Percentiles rank a stretch among this genome's conserved stretches.
Conservation (phyloP, 1,284 basidiomycete species). For the Marasmius tenuissimus region DNA sequence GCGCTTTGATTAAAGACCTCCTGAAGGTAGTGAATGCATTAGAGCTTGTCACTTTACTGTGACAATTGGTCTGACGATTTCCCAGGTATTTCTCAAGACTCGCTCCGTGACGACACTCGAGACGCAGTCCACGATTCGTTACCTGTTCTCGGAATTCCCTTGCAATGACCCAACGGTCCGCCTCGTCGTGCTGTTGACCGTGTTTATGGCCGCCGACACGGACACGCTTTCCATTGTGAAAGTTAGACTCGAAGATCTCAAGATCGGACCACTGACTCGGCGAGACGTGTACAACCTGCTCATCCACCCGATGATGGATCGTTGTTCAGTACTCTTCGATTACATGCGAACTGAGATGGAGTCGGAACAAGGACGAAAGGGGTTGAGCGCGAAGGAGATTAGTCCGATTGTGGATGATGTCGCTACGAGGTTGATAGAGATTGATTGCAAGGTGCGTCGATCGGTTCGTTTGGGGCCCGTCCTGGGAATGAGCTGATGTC, state of each 20-base stretch:
- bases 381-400: conserved; percentile 40
- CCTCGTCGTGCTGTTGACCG: conserved; percentile 63
- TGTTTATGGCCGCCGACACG: conserved; percentile 53
- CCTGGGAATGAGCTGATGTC: not conserved
- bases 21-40: conserved; percentile 46
- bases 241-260: conserved; percentile 47
- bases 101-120: conserved; percentile 57
- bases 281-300: conserved; percentile 63
- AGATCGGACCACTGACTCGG: conserved; percentile 53
- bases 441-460: conserved; percentile 58
- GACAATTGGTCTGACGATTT: not conserved
- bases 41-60: not conserved
- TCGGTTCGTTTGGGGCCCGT: not conserved
- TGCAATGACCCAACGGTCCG: conserved; percentile 51
- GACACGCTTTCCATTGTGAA: conserved; percentile 42
- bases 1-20: conserved; percentile 56
- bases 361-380: conserved; percentile 37
- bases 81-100: conserved; percentile 64
- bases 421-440: conserved; percentile 53
- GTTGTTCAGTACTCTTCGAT: conserved; percentile 48
- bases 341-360: conserved; percentile 46
- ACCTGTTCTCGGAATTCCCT: conserved; percentile 65
- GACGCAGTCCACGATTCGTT: conserved; percentile 52
- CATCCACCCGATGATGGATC: conserved; percentile 68
- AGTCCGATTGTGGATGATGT: conserved; percentile 52